These are phyloP conservation scores for Eutreptiella sp. DNA, from an alignment of 208 protist genomes.

Conservation along the genomic window DNA sequence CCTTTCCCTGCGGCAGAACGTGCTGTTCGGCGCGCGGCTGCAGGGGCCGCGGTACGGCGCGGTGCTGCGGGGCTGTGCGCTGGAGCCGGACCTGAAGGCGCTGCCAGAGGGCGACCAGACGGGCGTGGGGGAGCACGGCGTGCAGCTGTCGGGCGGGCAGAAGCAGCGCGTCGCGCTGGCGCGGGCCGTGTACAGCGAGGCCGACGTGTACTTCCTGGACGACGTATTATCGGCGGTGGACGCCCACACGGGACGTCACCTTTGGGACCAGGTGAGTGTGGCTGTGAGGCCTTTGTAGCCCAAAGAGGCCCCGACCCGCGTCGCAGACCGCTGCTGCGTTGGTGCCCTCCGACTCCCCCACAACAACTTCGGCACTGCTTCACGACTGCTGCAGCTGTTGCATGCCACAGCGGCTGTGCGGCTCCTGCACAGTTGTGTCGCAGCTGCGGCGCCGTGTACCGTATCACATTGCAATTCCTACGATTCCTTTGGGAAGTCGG, in stretches of 20 bases:
- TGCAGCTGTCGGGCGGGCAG: conserved; percentile 73
- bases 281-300: too few species aligned
- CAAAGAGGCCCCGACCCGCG: too few species aligned
- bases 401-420: too few species aligned
- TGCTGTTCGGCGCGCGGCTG: conserved; percentile 55
- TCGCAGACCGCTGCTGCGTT: too few species aligned
- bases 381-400: too few species aligned
- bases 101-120: conserved; percentile 71
- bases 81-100: conserved; percentile 63
- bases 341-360: too few species aligned
- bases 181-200: conserved; percentile 58
- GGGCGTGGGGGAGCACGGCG: conserved; percentile 68
- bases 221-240: conserved; percentile 86
- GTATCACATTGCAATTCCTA: too few species aligned
- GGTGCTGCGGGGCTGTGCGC: conserved; percentile 56
- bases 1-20: conserved; percentile 82
- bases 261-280: conserved; percentile 61
- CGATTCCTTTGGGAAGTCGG: too few species aligned
- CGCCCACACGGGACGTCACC: conserved; percentile 64
- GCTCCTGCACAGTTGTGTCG: too few species aligned
- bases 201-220: conserved; percentile 76
- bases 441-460: too few species aligned
- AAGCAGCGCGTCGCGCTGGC: conserved; percentile 68
- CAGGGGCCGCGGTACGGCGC: conserved; percentile 49
- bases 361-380: too few species aligned